phyloP scores from a whole-genome alignment of 352 stramenopile species.

The Globisporangium polare region DNA sequence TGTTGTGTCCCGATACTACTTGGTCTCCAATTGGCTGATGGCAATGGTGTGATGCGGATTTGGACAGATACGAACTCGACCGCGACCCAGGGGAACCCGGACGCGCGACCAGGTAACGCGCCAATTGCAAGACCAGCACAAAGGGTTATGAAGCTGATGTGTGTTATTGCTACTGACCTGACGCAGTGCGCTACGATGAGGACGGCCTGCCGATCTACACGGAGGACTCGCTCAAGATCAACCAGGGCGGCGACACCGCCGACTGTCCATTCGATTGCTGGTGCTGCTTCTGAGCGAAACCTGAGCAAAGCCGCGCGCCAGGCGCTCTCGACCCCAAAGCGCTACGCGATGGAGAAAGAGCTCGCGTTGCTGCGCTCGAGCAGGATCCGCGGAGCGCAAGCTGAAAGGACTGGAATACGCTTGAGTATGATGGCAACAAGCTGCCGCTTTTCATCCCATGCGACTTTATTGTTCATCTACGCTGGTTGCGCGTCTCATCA shows the following conservation, averaged over 20 bases:
- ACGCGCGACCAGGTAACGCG: conserved; percentile 61
- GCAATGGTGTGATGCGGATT: conserved; percentile 3
- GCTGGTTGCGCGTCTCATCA: no score
- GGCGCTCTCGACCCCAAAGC: no score
- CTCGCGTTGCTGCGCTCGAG: no score
- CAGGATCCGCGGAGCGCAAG: no score
- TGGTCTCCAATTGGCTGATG: conserved; percentile 2
- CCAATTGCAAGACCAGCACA: neutral
- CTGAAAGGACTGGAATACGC: no score
- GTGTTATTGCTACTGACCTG: conserved; percentile 1
- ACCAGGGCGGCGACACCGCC: conserved; percentile 73
- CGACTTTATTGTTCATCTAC: no score
- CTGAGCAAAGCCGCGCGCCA: neutral
- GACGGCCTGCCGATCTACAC: conserved; percentile 87
- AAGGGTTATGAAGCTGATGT: neutral
- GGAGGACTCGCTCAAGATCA: conserved; percentile 78
- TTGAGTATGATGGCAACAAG: no score
- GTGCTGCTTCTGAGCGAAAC: conserved; percentile 77
- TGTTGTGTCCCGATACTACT: neutral
- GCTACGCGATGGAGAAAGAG: no score
- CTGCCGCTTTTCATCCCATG: no score
- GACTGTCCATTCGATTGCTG: conserved; percentile 90
- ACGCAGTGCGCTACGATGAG: conserved; percentile 76
- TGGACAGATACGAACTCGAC: conserved; percentile 74
- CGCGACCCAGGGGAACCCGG: conserved; percentile 52